A percentile compares a stretch with the other conserved stretches of the same genome.
phyloP scores from a whole-genome alignment of 352 stramenopile genomes.

The Thalassiosira pacifica region DNA sequence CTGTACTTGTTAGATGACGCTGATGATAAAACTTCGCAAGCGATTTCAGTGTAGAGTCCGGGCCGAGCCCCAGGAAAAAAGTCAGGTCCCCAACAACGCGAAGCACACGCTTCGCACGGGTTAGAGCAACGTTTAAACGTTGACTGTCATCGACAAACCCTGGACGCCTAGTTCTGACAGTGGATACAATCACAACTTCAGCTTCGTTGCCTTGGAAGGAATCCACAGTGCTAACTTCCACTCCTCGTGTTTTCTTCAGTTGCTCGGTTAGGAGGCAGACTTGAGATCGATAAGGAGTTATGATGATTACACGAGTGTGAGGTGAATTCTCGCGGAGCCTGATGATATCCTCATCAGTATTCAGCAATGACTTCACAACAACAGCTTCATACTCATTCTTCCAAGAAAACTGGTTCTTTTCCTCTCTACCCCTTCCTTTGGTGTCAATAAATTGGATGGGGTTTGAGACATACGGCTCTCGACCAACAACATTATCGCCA shows the following conservation, averaged over 20 bases:
- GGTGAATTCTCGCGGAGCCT: constrained; percentile 15
- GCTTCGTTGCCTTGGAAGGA: constrained; percentile 97
- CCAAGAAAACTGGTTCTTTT: constrained; percentile 44
- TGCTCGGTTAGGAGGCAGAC: constrained; percentile 18
- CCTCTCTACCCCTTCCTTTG: constrained; percentile 39
- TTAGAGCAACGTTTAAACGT: constrained; percentile 85
- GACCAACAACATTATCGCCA: constrained; percentile 49
- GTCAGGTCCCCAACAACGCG: constrained; percentile 3
- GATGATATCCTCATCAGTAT: constrained; percentile 53
- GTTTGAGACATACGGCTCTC: constrained; percentile 41
- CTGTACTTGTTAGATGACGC: background rate
- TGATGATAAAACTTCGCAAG: constrained; percentile 42
- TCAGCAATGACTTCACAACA: constrained; percentile 50
- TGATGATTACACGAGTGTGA: constrained; percentile 43
- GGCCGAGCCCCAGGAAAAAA: constrained; percentile 27
- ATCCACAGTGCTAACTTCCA: constrained; percentile 91
- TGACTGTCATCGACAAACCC: constrained; percentile 81
- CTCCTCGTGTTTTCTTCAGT: constrained; percentile 22
- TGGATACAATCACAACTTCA: constrained; percentile 97
- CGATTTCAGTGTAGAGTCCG: constrained; percentile 37
- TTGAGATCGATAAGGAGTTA: constrained; percentile 43
- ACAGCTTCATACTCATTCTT: constrained; percentile 59
- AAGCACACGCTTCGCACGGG: constrained; percentile 75
- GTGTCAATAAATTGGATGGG: constrained; percentile 54
- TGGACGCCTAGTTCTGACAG: constrained; percentile 86